Conservation (phyloP, 23 red algal genomes). For the Gracilariopsis chorda region DNA sequence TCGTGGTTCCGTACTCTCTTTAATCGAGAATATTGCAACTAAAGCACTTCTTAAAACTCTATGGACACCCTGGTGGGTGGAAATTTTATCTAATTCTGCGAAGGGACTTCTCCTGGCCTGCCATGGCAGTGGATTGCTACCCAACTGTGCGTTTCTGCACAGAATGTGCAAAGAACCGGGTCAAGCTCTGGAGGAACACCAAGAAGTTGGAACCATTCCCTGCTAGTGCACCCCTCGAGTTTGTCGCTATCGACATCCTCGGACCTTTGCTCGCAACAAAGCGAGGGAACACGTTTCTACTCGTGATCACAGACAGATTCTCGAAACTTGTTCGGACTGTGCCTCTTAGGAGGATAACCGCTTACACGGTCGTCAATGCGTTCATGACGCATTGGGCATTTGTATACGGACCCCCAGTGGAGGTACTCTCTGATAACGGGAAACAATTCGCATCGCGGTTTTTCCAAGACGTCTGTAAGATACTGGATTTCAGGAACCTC, state of each 20-base stretch:
- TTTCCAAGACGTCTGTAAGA: too few species aligned
- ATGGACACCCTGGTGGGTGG: not conserved
- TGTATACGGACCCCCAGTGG: not conserved
- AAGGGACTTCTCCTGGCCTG: not conserved
- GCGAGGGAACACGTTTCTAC: not conserved
- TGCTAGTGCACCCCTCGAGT: not conserved
- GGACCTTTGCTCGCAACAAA: not conserved
- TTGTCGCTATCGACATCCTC: constrained; percentile 21
- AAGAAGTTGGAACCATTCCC: too few species aligned
- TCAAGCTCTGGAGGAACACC: too few species aligned
- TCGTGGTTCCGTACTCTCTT: not conserved
- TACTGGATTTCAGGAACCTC: too few species aligned
- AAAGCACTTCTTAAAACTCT: not conserved
- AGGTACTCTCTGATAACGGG: constrained; percentile 5
- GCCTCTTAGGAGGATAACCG: not conserved
- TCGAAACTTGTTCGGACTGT: not conserved
- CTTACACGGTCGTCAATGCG: not conserved
- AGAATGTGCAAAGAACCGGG: not conserved
- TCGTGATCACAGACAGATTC: not conserved
- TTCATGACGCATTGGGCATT: constrained; percentile 7
- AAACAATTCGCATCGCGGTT: too few species aligned
- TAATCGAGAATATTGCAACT: not conserved
- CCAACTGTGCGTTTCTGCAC: constrained; percentile 13
- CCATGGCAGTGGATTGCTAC: constrained; percentile 33
- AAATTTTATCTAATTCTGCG: not conserved